Percentiles rank a stretch among this genome's conserved stretches.
Conservation (phyloP, 1,284 basidiomycete genomes). For the Ceratobasidium sp. region DNA sequence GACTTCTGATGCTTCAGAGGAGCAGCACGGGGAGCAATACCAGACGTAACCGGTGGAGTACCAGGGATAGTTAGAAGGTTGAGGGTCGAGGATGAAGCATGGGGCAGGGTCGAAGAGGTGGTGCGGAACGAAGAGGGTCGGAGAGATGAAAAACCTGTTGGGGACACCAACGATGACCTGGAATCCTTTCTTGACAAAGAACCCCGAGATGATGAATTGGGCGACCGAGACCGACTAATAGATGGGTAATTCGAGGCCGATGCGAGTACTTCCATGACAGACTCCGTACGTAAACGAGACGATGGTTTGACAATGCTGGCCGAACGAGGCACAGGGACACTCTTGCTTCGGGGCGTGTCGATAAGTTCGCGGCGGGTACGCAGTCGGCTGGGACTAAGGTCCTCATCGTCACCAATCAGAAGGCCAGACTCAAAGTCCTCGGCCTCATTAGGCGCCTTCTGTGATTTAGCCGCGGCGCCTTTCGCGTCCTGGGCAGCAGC, state of each 20-base stretch:
- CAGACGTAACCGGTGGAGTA: constrained; percentile 31
- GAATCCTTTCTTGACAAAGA: constrained; percentile 31
- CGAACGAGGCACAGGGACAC: constrained; percentile 31
- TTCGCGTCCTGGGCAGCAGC: constrained; percentile 57
- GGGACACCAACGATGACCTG: constrained; percentile 23
- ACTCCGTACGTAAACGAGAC: constrained; percentile 29
- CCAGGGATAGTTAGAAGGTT: constrained; percentile 32
- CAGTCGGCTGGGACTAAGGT: constrained; percentile 77
- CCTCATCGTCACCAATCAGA: constrained; percentile 77
- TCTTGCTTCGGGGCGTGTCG: constrained; percentile 32
- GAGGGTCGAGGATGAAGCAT: constrained; percentile 12
- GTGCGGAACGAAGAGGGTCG: constrained; percentile 30
- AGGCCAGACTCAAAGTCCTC: constrained; percentile 84
- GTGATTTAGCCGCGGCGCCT: constrained; percentile 9
- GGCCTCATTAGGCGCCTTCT: constrained; percentile 55
- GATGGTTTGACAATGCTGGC: constrained; percentile 25
- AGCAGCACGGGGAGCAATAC: constrained; percentile 18
- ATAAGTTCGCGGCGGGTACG: constrained; percentile 16
- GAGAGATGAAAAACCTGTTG: constrained; percentile 36
- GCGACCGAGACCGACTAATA: constrained; percentile 51
- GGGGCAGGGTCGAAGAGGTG: not conserved
- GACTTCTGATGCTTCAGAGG: constrained; percentile 43
- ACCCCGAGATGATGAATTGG: constrained; percentile 55
- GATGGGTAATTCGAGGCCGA: constrained; percentile 25
- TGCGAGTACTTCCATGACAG: constrained; percentile 39